Conservation (phyloP, 257 asterid species). For the Apocynum venetum region DNA sequence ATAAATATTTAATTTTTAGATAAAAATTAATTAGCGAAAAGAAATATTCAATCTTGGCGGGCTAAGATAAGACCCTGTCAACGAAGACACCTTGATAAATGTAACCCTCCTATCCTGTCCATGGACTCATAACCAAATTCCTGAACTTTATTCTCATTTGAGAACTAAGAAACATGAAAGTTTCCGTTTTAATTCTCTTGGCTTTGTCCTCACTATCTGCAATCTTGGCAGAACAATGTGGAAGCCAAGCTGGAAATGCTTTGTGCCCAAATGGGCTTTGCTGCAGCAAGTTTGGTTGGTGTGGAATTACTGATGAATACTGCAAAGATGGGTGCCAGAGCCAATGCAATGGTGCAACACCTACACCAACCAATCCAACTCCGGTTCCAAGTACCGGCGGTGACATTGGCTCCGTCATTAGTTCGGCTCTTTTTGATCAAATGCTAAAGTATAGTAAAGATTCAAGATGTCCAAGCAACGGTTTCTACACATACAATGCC, state of each 20-base stretch:
- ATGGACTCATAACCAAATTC: too few species aligned
- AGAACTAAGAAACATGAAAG: slow-evolving; percentile 16
- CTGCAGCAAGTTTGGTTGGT: slow-evolving; percentile 30
- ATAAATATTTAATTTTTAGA: too few species aligned
- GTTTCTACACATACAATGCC: slow-evolving; percentile 20
- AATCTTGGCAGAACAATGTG: slow-evolving; percentile 27
- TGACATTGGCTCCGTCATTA: slow-evolving; percentile 3
- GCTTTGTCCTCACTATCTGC: neutral
- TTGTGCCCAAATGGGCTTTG: slow-evolving; percentile 29
- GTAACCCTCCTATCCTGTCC: too few species aligned
- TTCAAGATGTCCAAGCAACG: slow-evolving; percentile 8
- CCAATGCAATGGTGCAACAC: slow-evolving; percentile 23
- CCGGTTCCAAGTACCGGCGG: slow-evolving; percentile 10
- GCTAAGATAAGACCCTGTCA: too few species aligned
- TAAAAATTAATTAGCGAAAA: too few species aligned
- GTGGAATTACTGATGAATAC: slow-evolving; percentile 20
- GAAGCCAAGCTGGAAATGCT: slow-evolving; percentile 34
- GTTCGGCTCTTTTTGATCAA: slow-evolving; percentile 7
- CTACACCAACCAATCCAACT: slow-evolving; percentile 8
- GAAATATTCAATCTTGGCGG: too few species aligned
- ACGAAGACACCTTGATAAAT: too few species aligned
- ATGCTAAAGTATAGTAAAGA: slow-evolving; percentile 18
- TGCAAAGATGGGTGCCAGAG: slow-evolving; percentile 28
- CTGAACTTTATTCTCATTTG: too few species aligned
- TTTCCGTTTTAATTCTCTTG: slow-evolving; percentile 1